Evolutionary conservation across 1,139 yeast genomes (phyloP), one percentile per base, ranked within the genome.

Genomic region (Candida sp.): DNA sequence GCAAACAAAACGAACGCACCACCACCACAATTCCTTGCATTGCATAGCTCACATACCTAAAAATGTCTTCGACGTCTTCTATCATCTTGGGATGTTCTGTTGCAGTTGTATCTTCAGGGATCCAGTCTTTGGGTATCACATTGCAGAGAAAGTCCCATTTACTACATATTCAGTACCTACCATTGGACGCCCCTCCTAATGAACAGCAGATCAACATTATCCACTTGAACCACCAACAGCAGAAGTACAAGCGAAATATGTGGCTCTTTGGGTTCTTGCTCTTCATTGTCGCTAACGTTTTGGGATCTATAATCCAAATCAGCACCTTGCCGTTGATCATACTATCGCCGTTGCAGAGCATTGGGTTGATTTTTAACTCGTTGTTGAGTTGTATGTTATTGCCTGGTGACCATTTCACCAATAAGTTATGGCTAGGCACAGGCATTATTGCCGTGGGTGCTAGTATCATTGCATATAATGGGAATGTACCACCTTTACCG

Each of bases 361-460:
- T 88, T 12, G 97, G 97, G 0, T 77, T 92, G 34, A 93, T 91
- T 3, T 91, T 92, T 75, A 92, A 92, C 67, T 84, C 96, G 4
- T 58, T 77, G 1, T 68, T 90, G 8, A 88, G 92, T 59, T 90
- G 96, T 46, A 66, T 88, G 27, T 57, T 90, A 27, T 67, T 92
- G 22, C 80, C 91, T 8, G 78, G 85, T 12, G 97, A 92, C 63
- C 75, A 75, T 0, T 88, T 90, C 66, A 86, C 94, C 2, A 58
- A 60, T 38, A 73, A 70, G 50, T 78, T 93, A 3, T 71, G 83
- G 2, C 57, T 70, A 7, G 97, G 97, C 1, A 90, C 97, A 0
- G 62, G 80, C 1, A 67, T 88, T 17, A 90, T 90, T 9, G 80
- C 89, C 1, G 48, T 80, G 3, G 97, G 97, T 0, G 97, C 97